These are phyloP conservation scores for Arxiozyma bovina DNA, from an alignment of 1,139 yeast species.

Conservation along the genomic window DNA sequence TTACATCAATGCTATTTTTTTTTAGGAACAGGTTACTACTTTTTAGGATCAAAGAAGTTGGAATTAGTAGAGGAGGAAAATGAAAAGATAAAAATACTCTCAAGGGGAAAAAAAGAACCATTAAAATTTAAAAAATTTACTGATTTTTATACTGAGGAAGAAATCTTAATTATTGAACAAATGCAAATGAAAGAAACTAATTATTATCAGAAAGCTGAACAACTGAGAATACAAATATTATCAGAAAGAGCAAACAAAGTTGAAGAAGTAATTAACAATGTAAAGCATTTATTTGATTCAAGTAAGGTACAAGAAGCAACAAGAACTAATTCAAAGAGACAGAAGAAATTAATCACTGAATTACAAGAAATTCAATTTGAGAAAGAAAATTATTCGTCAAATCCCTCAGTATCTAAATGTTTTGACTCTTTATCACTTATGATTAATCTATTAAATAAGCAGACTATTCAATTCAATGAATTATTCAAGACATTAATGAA, in stretches of 20 bases:
- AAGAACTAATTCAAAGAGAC: constrained; percentile 6
- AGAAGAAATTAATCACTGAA: constrained; percentile 12
- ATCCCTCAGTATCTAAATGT: constrained; percentile 15
- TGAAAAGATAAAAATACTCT: constrained; percentile 9
- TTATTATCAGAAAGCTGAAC: constrained; percentile 59
- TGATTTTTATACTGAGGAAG: constrained; percentile 15
- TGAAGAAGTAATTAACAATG: constrained; percentile 18
- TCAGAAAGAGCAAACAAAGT: constrained; percentile 20
- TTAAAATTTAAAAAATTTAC: constrained; percentile 13
- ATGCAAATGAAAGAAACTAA: constrained; percentile 36
- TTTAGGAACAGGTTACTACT: constrained; percentile 68
- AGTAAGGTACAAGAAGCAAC: neutral
- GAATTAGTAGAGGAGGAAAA: constrained; percentile 26
- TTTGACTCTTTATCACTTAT: constrained; percentile 14
- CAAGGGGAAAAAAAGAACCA: neutral
- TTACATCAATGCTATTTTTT: constrained; percentile 72
- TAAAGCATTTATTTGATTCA: constrained; percentile 16
- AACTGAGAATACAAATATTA: constrained; percentile 42
- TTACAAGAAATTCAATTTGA: constrained; percentile 13
- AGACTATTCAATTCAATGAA: constrained; percentile 46
- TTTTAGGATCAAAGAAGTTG: constrained; percentile 24
- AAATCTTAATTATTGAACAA: constrained; percentile 15
- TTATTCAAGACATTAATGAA: constrained; percentile 44
- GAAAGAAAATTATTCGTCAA: constrained; percentile 17
- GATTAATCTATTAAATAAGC: constrained; percentile 40